Percentiles rank a stretch among this genome's conserved stretches.
Evolutionary conservation across 2,329 filamentous ascomycete species (phyloP).

Genomic region (Chaetothyriales sp.): DNA sequence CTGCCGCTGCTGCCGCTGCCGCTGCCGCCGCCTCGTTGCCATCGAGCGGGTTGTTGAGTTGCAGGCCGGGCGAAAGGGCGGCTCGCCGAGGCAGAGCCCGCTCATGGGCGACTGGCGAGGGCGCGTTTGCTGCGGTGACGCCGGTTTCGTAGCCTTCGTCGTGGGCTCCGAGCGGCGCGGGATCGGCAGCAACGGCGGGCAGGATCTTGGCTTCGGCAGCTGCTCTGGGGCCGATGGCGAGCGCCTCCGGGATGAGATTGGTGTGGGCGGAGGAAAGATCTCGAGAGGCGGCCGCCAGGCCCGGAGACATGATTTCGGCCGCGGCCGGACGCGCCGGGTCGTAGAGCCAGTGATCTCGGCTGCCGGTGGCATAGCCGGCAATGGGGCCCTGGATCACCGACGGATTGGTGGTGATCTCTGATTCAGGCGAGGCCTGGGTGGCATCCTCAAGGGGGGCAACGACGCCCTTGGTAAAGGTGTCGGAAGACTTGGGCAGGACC

Average conservation of each 20-base stretch:
- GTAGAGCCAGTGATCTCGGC: slow-evolving; percentile 42
- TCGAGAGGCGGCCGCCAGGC: no score
- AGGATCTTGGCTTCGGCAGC: neutral
- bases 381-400: slow-evolving; percentile 67
- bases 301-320: slow-evolving; percentile 22
- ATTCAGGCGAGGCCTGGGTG: slow-evolving; percentile 23
- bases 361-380: slow-evolving; percentile 39
- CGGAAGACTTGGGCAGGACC: neutral
- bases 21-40: slow-evolving; percentile 1
- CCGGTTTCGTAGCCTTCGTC: slow-evolving; percentile 91
- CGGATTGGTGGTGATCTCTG: slow-evolving; percentile 69
- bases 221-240: slow-evolving; percentile 21
- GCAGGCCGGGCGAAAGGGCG: slow-evolving; percentile 6
- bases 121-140: slow-evolving; percentile 23
- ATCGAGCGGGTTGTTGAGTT: slow-evolving; percentile 8
- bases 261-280: slow-evolving; percentile 32
- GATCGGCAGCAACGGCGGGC: slow-evolving; percentile 16
- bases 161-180: slow-evolving; percentile 47
- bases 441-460: neutral
- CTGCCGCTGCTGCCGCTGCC: no score
- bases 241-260: slow-evolving; percentile 21
- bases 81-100: neutral
- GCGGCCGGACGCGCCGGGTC: slow-evolving; percentile 39
- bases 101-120: slow-evolving; percentile 9
- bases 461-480: neutral